phyloP scores from a whole-genome alignment of 306 rosid species.

The Boehmeria nivea region DNA sequence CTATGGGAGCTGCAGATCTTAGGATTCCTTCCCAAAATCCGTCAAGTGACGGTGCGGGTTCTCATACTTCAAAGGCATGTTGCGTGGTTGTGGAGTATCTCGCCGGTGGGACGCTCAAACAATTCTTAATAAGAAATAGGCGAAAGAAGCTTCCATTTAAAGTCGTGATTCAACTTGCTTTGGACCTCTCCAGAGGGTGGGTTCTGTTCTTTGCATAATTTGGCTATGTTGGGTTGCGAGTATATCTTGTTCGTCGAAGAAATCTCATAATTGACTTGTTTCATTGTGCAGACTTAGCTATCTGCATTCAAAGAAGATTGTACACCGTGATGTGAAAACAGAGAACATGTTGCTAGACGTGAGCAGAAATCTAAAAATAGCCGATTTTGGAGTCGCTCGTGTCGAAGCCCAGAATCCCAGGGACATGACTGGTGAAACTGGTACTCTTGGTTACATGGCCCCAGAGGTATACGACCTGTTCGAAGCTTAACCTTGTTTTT shows the following conservation, averaged over 20 bases:
- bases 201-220: slow-evolving; percentile 9
- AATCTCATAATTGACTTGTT: not conserved
- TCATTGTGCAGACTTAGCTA: slow-evolving; percentile 51
- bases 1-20: slow-evolving; percentile 64
- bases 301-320: slow-evolving; percentile 63
- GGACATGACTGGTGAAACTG: slow-evolving; percentile 85
- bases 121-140: slow-evolving; percentile 39
- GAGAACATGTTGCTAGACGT: slow-evolving; percentile 57
- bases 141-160: slow-evolving; percentile 51
- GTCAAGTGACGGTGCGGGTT: slow-evolving; percentile 30
- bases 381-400: slow-evolving; percentile 78
- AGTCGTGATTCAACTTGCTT: slow-evolving; percentile 54
- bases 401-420: slow-evolving; percentile 74
- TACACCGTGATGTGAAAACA: slow-evolving; percentile 67
- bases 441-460: slow-evolving; percentile 79
- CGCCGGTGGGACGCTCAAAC: slow-evolving; percentile 55
- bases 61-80: slow-evolving; percentile 55
- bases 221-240: not conserved
- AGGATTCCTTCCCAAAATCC: slow-evolving; percentile 48
- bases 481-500: too few species aligned
- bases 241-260: not conserved
- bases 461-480: slow-evolving; percentile 86
- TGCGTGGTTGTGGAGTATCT: slow-evolving; percentile 67
- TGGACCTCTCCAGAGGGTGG: slow-evolving; percentile 67
- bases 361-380: slow-evolving; percentile 40